These are phyloP conservation scores for Phytophthora parvispora DNA, from an alignment of 352 stramenopile genomes.

Conservation along the genomic window DNA sequence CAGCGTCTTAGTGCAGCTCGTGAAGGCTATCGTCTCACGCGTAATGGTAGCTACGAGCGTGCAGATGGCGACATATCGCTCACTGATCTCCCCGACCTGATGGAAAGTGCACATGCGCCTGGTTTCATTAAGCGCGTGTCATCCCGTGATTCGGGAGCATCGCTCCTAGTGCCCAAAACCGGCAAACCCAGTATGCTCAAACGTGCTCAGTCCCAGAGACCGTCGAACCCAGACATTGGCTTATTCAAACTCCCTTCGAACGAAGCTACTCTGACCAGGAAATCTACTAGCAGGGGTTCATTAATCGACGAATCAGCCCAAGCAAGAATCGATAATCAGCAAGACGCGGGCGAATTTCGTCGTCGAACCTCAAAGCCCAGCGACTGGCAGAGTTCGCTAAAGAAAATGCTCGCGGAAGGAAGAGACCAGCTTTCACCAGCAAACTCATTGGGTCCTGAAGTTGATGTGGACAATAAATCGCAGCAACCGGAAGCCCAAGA, in stretches of 20 bases:
- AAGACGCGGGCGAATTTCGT: slow-evolving; percentile 11
- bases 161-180: slow-evolving; percentile 20
- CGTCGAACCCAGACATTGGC: slow-evolving; percentile 11
- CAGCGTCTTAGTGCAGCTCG: slow-evolving; percentile 53
- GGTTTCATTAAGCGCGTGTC: slow-evolving; percentile 50
- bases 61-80: slow-evolving; percentile 67
- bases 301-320: slow-evolving; percentile 7
- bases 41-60: slow-evolving; percentile 4
- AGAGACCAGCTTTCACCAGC: slow-evolving; percentile 22
- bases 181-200: slow-evolving; percentile 28
- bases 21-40: slow-evolving; percentile 23
- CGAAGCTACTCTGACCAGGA: slow-evolving; percentile 3
- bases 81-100: slow-evolving; percentile 65
- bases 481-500: slow-evolving; percentile 14
- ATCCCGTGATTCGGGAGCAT: slow-evolving; percentile 33
- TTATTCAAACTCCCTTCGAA: slow-evolving; percentile 12
- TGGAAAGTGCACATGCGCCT: slow-evolving; percentile 7
- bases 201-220: slow-evolving; percentile 52
- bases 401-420: slow-evolving; percentile 62
- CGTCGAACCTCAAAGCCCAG: slow-evolving; percentile 18
- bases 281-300: slow-evolving; percentile 1
- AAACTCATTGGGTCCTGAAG: slow-evolving; percentile 2
- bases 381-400: slow-evolving; percentile 69
- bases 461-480: slow-evolving; percentile 5
- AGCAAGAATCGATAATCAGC: slow-evolving; percentile 25